Percentiles rank a stretch among this genome's conserved stretches.
These are phyloP conservation scores for Daldinia sp. DNA, from an alignment of 2,329 filamentous ascomycete genomes.

Conservation along the genomic window DNA sequence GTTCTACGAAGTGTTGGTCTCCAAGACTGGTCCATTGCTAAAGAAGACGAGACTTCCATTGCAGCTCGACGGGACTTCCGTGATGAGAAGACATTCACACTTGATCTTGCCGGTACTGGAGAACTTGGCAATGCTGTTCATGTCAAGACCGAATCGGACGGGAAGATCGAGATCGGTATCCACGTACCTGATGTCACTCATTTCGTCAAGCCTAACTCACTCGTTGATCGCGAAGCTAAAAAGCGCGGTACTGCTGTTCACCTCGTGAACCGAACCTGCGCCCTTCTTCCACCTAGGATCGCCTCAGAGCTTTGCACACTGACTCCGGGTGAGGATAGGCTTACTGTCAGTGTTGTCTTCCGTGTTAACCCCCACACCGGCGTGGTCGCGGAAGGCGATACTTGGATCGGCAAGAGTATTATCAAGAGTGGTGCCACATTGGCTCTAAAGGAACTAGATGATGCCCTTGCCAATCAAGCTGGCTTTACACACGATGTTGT, in stretches of 20 bases:
- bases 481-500: slow-evolving; percentile 74
- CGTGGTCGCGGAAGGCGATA: slow-evolving; percentile 82
- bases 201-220: slow-evolving; percentile 95
- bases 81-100: slow-evolving; percentile 87
- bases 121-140: slow-evolving; percentile 95
- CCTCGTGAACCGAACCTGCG: slow-evolving; percentile 86
- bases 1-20: slow-evolving; percentile 92
- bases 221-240: slow-evolving; percentile 96
- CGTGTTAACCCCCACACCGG: slow-evolving; percentile 86
- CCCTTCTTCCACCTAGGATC: slow-evolving; percentile 89
- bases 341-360: slow-evolving; percentile 94
- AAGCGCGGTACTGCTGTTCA: slow-evolving; percentile 98
- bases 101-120: slow-evolving; percentile 88
- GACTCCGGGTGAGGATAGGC: slow-evolving; percentile 85
- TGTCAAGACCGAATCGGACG: slow-evolving; percentile 84
- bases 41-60: slow-evolving; percentile 81
- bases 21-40: slow-evolving; percentile 88
- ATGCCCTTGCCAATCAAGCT: slow-evolving; percentile 75
- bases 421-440: slow-evolving; percentile 92
- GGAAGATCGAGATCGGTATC: slow-evolving; percentile 91
- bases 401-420: slow-evolving; percentile 93
- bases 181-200: slow-evolving; percentile 96
- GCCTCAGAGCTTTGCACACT: slow-evolving; percentile 90
- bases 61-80: slow-evolving; percentile 89
- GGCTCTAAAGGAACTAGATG: slow-evolving; percentile 86